A percentile compares a stretch with the other conserved stretches of the same genome.
These are phyloP conservation scores for Polyporus tsugae DNA, from an alignment of 1,284 basidiomycete species.

Conservation along the genomic window DNA sequence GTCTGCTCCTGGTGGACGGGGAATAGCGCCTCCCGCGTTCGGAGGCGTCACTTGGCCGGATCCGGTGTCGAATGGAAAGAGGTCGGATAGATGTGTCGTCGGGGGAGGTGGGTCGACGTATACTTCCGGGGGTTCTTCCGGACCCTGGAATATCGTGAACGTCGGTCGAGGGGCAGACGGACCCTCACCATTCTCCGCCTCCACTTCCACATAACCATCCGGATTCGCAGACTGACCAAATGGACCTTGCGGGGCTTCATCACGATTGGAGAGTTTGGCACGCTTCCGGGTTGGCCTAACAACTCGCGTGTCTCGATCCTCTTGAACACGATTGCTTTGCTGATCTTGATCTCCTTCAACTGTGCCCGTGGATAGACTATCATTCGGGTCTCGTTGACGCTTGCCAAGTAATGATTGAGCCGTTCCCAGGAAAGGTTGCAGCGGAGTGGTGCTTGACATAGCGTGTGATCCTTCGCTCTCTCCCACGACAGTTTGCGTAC, in stretches of 20 bases:
- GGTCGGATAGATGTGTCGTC: slow-evolving; percentile 56
- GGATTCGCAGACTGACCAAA: slow-evolving; percentile 5
- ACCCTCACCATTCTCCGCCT: slow-evolving; percentile 22
- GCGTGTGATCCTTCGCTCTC: slow-evolving; percentile 10
- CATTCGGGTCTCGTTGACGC: slow-evolving; percentile 59
- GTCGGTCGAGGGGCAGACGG: slow-evolving; percentile 28
- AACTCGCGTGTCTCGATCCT: slow-evolving; percentile 46
- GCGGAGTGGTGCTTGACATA: background rate
- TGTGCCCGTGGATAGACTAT: slow-evolving; percentile 50
- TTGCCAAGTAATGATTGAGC: slow-evolving; percentile 59
- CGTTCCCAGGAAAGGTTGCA: slow-evolving; percentile 13
- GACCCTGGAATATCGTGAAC: slow-evolving; percentile 44
- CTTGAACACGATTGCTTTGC: slow-evolving; percentile 46
- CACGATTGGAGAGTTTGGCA: slow-evolving; percentile 42
- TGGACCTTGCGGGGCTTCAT: slow-evolving; percentile 4
- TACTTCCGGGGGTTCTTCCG: slow-evolving; percentile 40
- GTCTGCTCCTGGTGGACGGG: slow-evolving; percentile 51
- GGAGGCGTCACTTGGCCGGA: slow-evolving; percentile 27
- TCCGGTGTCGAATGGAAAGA: slow-evolving; percentile 52
- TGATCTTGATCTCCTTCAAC: slow-evolving; percentile 50
- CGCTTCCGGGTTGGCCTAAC: slow-evolving; percentile 62
- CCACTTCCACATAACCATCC: background rate
- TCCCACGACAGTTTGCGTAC: slow-evolving; percentile 15
- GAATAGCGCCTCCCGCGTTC: slow-evolving; percentile 35
- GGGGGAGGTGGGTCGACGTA: slow-evolving; percentile 37